Percentiles rank a stretch among this genome's conserved stretches.
phyloP scores from a whole-genome alignment of 176 grass and related monocot species.

The Triticum monococcum region DNA sequence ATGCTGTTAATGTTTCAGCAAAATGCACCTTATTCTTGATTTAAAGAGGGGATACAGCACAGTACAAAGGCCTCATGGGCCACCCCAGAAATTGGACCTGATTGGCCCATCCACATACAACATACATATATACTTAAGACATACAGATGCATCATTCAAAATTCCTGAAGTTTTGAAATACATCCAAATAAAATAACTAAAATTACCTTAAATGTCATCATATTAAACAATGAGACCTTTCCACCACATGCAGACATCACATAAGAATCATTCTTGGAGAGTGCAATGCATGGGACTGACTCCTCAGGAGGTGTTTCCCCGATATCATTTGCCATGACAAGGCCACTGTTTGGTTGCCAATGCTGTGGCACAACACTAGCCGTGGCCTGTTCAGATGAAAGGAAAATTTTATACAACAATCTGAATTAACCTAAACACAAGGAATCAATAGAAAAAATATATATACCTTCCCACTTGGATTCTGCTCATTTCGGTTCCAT shows the following conservation, averaged over 20 bases:
- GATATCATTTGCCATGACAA: slow-evolving; percentile 93
- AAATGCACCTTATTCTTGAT: slow-evolving; percentile 2
- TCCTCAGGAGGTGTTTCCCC: slow-evolving; percentile 63
- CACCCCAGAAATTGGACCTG: background rate
- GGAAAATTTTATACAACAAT: slow-evolving; percentile 29
- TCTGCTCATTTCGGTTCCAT: slow-evolving; percentile 77
- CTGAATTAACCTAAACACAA: slow-evolving; percentile 29
- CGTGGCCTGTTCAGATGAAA: slow-evolving; percentile 64
- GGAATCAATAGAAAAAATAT: slow-evolving; percentile 28
- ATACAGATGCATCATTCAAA: slow-evolving; percentile 16
- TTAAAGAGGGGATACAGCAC: background rate
- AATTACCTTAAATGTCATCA: slow-evolving; percentile 97
- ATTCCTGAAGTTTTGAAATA: background rate
- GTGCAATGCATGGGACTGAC: slow-evolving; percentile 88
- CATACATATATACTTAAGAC: background rate
- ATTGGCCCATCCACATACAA: no score
- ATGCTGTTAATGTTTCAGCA: background rate
- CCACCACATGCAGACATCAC: slow-evolving; percentile 98
- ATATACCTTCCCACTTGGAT: slow-evolving; percentile 81
- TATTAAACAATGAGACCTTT: slow-evolving; percentile 98
- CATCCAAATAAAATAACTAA: slow-evolving; percentile 22
- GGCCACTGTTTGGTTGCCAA: slow-evolving; percentile 88
- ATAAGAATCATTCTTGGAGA: slow-evolving; percentile 98
- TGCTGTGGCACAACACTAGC: slow-evolving; percentile 80
- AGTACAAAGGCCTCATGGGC: background rate